Conservation (phyloP, 352 stramenopile species). For the Pythium periplocum region DNA sequence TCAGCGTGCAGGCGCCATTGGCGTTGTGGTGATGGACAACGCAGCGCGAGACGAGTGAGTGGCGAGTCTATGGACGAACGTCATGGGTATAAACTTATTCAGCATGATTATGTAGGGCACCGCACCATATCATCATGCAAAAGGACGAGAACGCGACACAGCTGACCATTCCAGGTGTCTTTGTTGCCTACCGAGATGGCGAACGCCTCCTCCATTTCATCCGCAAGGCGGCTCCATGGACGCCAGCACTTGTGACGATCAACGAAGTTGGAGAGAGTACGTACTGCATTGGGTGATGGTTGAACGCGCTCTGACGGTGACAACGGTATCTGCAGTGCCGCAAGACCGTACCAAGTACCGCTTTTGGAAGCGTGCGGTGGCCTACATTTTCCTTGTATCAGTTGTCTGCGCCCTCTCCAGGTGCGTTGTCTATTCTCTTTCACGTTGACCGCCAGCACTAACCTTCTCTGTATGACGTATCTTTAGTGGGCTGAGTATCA, state of each 20-base stretch:
- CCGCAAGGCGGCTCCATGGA: slow-evolving; percentile 38
- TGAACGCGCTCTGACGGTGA: not conserved
- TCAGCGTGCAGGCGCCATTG: slow-evolving; percentile 58
- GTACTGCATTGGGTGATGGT: slow-evolving; percentile 12
- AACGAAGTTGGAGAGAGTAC: slow-evolving; percentile 52
- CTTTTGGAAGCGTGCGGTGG: slow-evolving; percentile 59
- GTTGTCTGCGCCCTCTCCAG: slow-evolving; percentile 76
- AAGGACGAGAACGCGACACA: slow-evolving; percentile 65
- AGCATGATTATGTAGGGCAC: slow-evolving; percentile 26
- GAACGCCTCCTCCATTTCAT: slow-evolving; percentile 46
- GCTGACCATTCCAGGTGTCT: slow-evolving; percentile 63
- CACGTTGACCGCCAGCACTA: no score
- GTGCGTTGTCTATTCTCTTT: slow-evolving; percentile 7
- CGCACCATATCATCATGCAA: slow-evolving; percentile 84
- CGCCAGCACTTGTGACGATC: slow-evolving; percentile 51
- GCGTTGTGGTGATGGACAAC: slow-evolving; percentile 71
- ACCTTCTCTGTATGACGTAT: no score
- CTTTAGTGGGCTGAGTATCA: slow-evolving; percentile 47
- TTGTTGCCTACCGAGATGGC: slow-evolving; percentile 62
- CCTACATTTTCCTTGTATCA: slow-evolving; percentile 74
- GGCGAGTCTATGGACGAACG: not conserved
- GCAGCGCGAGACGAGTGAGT: slow-evolving; percentile 49
- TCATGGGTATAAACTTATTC: not conserved
- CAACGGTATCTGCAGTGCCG: slow-evolving; percentile 26
- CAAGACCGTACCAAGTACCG: slow-evolving; percentile 49